These are phyloP conservation scores for Oehlia diaphana DNA, from an alignment of 192 early-diverging fungal species.

Conservation along the genomic window DNA sequence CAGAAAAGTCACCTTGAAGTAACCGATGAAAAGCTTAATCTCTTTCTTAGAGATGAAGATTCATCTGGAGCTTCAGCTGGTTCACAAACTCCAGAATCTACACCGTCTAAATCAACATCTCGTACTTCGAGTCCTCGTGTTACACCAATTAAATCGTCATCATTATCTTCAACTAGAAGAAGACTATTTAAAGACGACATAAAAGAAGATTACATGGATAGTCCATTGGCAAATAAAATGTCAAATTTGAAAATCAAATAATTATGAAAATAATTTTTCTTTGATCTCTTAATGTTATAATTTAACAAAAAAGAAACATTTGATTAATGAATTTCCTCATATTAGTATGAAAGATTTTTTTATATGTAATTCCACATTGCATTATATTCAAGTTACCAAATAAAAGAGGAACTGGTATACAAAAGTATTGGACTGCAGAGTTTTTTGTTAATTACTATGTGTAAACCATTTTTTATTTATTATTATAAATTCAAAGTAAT, in stretches of 20 bases:
- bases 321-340: neutral
- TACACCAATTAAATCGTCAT: neutral
- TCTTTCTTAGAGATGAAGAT: constrained; percentile 54
- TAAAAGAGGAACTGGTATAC: no score
- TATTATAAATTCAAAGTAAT: no score
- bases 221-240: neutral
- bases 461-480: no score
- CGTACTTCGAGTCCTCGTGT: neutral
- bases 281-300: neutral
- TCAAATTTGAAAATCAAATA: neutral
- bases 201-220: neutral
- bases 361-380: no score
- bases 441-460: no score
- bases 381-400: no score
- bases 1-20: constrained; percentile 63
- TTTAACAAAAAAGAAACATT: neutral
- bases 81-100: neutral
- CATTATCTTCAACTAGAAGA: constrained; percentile 3
- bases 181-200: neutral
- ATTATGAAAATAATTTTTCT: neutral
- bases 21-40: constrained; percentile 65
- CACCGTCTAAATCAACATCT: constrained; percentile 13
- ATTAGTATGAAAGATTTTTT: neutral
- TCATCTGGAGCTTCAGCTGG: constrained; percentile 9
- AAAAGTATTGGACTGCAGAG: no score